A percentile compares a stretch with the other conserved stretches of the same genome.
phyloP scores from a whole-genome alignment of 257 asterid species.

The Petunia secreta region DNA sequence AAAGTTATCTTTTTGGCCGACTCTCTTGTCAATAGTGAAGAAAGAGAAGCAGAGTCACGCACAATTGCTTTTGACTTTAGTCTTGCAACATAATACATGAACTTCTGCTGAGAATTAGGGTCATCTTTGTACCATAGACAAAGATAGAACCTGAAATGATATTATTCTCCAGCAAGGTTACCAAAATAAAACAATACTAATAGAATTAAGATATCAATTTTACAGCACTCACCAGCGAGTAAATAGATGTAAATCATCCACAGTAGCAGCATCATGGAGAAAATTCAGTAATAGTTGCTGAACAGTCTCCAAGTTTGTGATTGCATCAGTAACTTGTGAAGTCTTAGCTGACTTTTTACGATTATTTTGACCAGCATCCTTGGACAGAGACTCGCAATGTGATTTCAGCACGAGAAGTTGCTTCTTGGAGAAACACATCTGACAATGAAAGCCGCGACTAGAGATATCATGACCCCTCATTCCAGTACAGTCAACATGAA shows the following conservation, averaged over 20 bases:
- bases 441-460: conserved; percentile 61
- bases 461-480: conserved; percentile 65
- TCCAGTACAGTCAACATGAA: conserved; percentile 85
- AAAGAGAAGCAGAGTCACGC: conserved; percentile 60
- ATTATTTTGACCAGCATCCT: conserved; percentile 52
- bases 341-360: conserved; percentile 48
- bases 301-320: conserved; percentile 71
- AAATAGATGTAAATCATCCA: conserved; percentile 67
- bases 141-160: conserved; percentile 87
- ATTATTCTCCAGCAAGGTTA: conserved; percentile 27
- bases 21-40: conserved; percentile 72
- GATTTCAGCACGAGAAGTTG: conserved; percentile 75
- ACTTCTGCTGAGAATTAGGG: conserved; percentile 69
- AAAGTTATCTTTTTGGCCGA: conserved; percentile 71
- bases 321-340: conserved; percentile 46
- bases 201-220: conserved; percentile 20
- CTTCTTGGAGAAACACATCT: conserved; percentile 73
- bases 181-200: conserved; percentile 25
- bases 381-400: conserved; percentile 55
- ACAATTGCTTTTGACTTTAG: conserved; percentile 71
- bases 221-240: conserved; percentile 73
- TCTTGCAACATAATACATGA: conserved; percentile 66
- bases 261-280: conserved; percentile 81
- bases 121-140: conserved; percentile 98
- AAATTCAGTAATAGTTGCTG: conserved; percentile 94